Evolutionary conservation across 2,329 filamentous ascomycete genomes (phyloP), one percentile per base, ranked within the genome.

Genomic region (Bipolaris sorokiniana): DNA sequence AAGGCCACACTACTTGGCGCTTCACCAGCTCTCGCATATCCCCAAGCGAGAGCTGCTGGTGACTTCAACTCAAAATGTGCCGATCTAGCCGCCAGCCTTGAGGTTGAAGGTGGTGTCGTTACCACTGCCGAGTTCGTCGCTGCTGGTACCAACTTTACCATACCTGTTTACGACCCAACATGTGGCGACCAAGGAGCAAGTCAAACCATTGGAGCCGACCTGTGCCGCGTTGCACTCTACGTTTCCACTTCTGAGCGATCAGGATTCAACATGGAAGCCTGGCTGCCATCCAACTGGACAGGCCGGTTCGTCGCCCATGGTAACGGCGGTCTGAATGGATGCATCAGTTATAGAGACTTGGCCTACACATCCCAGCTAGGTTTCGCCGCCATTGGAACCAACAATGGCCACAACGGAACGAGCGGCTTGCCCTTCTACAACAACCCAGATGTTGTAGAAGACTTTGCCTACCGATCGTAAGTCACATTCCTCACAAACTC

Each of bases 381-480:
- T 1, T 80, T 80, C 48, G 74, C 78, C 0, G 66, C 73, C 11
- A 76, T 79, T 5, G 75, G 74, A 10, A 75, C 74, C 2, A 79
- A 80, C 62, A 79, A 76, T 23, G 78, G 78, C 1, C 78, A 80
- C 54, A 77, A 80, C 50, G 78, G 78, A 7, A 77, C 73, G 5
- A 77, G 74, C 3, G 82, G 81, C n/a, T 52, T 68, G 22, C 72
- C 79, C 0, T 83, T 84, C 60, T 78, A 79, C 48, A 72, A 78
- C 16, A 80, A 81, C 20, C 67, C 76, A 0, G 80, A 80, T 16
- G 74, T 82, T 7, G 63, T 83, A 1, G 73, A 76, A 34, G 82
- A 84, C 58, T 84, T 82, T 60, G 80, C 78, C 9, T 82, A 79
- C 54, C 74, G 79, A 16, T 76, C 79, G 45, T 70, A 51, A 62